phyloP scores from a whole-genome alignment of 768 basidiomycete species.

The Calocybe gangraenosa region DNA sequence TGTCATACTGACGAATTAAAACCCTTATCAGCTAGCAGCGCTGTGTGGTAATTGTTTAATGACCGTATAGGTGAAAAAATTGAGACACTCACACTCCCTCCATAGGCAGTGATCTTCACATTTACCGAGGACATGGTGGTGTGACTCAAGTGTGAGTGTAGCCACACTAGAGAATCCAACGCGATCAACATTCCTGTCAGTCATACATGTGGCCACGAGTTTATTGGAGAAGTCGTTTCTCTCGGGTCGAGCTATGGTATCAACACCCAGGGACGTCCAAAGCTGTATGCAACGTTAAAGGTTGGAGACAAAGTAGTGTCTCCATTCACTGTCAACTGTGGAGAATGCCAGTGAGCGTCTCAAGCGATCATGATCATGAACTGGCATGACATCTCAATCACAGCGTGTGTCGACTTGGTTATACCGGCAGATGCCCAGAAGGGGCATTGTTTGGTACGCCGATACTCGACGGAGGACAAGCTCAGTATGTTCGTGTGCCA shows the following conservation, averaged over 20 bases:
- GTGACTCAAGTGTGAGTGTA: conserved; percentile 46
- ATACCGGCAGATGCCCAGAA: conserved; percentile 63
- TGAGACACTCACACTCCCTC: conserved; percentile 1
- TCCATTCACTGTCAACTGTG: conserved; percentile 78
- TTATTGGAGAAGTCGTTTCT: conserved; percentile 66
- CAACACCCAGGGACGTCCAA: conserved; percentile 44
- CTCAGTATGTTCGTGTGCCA: conserved; percentile 77
- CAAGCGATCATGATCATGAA: neutral
- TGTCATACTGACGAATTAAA: neutral
- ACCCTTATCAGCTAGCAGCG: conserved; percentile 49
- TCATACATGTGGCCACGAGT: conserved; percentile 71
- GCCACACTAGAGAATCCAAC: neutral
- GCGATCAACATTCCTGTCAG: conserved; percentile 28
- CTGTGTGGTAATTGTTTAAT: conserved; percentile 46
- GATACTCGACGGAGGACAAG: conserved; percentile 67
- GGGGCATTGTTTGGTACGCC: conserved; percentile 66
- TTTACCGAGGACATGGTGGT: conserved; percentile 63
- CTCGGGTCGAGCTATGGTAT: conserved; percentile 57
- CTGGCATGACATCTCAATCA: neutral
- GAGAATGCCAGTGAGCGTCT: conserved; percentile 72
- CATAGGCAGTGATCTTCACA: conserved; percentile 66
- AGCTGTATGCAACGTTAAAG: conserved; percentile 57
- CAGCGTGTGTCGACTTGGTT: conserved; percentile 71
- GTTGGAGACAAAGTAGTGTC: conserved; percentile 77
- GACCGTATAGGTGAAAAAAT: neutral